Evolutionary conservation across 805 yeast genomes (phyloP), one percentile per base, ranked within the genome.

Genomic region (Sugiyamaella lignohabitans): DNA sequence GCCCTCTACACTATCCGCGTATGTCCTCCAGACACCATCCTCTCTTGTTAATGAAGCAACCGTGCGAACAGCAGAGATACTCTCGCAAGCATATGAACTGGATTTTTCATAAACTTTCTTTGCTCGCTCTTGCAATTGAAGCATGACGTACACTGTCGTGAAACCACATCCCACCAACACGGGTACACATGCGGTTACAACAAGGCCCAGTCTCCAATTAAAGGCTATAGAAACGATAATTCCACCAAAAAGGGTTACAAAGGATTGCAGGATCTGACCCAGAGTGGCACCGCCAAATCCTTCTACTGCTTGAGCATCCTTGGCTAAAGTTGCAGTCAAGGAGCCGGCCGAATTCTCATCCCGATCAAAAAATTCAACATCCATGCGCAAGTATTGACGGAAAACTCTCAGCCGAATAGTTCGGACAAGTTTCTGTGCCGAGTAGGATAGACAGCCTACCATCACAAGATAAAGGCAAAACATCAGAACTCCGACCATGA

Each of bases 41-140:
- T 68, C 72, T 5, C 72, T 62, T 14, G 73, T 68, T 21, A 68
- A 54, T 3, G 72, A 58, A 43, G 65, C 66, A 6, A 68, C 73
- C 17, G 72, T 68, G 30, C 70, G 60, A 22, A 69, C 66, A 5
- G 71, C 64, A 8, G 64, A 49, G 2, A 67, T 61, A 41, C 61
- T 65, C 47, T 67, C 69, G 32, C 70, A 59, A 1, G 72, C 72
- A 50, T 63, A 61, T 20, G 67, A 51, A 5, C 72, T 71, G n/a
- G 71, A 65, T 36, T 59, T 53, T 43, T 65, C 65, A 46, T 67
- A 67, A 2, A 66, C 66, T 23, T 52, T 51, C 46, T 68, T 64
- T 4, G 65, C 66, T 11, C 68, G 56, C 47, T 65, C 67, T 48
- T 62, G 61, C 22, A 69, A 58, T 23, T 45, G 44, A 20, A 58